Percentiles rank a stretch among this genome's conserved stretches.
Conservation (phyloP, 768 basidiomycete species). For the Trametes elegans region DNA sequence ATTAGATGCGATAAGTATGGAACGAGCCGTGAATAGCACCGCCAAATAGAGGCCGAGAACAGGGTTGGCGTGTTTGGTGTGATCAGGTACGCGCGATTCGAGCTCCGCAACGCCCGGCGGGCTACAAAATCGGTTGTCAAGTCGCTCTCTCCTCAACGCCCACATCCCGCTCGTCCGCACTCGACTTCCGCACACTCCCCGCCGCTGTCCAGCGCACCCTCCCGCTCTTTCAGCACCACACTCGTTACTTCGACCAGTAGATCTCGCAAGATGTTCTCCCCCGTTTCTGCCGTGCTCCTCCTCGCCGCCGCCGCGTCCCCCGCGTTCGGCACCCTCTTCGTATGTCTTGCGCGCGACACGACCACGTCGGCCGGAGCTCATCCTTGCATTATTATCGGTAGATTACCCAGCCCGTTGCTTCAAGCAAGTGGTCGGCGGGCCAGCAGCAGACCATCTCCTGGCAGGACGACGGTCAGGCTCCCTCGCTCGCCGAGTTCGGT, state of each 20-base stretch:
- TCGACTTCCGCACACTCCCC: conserved; percentile 12
- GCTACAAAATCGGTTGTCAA: conserved; percentile 17
- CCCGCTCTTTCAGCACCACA: conserved; percentile 39
- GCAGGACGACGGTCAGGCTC: conserved; percentile 51
- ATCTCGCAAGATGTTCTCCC: conserved; percentile 48
- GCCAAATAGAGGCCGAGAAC: conserved; percentile 4
- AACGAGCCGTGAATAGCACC: neutral
- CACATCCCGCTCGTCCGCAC: conserved; percentile 19
- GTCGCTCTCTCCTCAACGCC: conserved; percentile 2
- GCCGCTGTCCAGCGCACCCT: conserved; percentile 25
- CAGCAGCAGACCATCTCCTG: conserved; percentile 50
- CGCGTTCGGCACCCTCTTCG: conserved; percentile 55
- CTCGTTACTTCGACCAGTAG: conserved; percentile 28
- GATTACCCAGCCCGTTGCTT: conserved; percentile 56
- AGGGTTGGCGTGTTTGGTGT: neutral
- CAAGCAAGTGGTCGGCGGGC: conserved; percentile 49
- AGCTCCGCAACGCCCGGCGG: conserved; percentile 9
- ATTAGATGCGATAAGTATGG: no score
- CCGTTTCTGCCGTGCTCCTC: conserved; percentile 44
- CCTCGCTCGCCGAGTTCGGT: conserved; percentile 53
- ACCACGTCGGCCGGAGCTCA: neutral
- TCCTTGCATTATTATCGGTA: conserved; percentile 26
- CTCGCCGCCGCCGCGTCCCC: conserved; percentile 47
- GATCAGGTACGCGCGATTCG: conserved; percentile 8
- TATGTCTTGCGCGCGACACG: conserved; percentile 33